A percentile compares a stretch with the other conserved stretches of the same genome.
Evolutionary conservation across 1,139 yeast genomes (phyloP).

Genomic region (Kazachstania sp.): DNA sequence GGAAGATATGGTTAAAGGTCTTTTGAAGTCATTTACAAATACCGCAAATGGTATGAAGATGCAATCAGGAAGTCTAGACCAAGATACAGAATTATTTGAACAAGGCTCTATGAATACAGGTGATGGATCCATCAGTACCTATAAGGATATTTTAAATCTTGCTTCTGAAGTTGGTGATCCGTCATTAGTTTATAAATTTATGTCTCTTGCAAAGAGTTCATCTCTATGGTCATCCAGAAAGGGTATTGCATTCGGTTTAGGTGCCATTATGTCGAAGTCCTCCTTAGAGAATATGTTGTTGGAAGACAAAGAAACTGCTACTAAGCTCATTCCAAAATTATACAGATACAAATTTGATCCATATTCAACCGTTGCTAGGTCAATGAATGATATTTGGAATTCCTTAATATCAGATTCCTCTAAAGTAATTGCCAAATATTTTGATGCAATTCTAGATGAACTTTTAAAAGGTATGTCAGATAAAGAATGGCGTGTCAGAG

Average conservation of each 20-base stretch:
- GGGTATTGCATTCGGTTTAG: conserved; percentile 90
- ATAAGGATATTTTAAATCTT: conserved; percentile 71
- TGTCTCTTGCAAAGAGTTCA: conserved; percentile 84
- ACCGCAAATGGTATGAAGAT: conserved; percentile 42
- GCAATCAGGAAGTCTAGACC: conserved; percentile 62
- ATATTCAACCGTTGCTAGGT: conserved; percentile 56
- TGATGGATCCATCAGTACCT: conserved; percentile 82
- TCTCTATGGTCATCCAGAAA: conserved; percentile 88
- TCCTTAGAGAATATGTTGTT: conserved; percentile 57
- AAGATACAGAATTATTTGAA: conserved; percentile 79
- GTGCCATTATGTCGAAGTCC: conserved; percentile 72
- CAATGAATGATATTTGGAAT: conserved; percentile 88
- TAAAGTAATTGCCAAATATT: conserved; percentile 45
- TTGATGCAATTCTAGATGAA: conserved; percentile 54
- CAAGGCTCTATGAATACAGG: conserved; percentile 72
- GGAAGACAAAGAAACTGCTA: conserved; percentile 46
- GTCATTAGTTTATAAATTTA: conserved; percentile 82
- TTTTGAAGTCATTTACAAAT: conserved; percentile 73
- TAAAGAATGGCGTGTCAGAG: conserved; percentile 89
- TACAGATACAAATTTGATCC: conserved; percentile 86
- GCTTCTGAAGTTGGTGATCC: conserved; percentile 97
- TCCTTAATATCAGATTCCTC: conserved; percentile 58
- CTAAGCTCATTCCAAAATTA: conserved; percentile 67
- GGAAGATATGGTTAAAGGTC: conserved; percentile 65
- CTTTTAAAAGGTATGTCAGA: conserved; percentile 63